Base-by-base conservation (phyloP, 768 basidiomycete species). In the Psilocybe cyanescens region DNA sequence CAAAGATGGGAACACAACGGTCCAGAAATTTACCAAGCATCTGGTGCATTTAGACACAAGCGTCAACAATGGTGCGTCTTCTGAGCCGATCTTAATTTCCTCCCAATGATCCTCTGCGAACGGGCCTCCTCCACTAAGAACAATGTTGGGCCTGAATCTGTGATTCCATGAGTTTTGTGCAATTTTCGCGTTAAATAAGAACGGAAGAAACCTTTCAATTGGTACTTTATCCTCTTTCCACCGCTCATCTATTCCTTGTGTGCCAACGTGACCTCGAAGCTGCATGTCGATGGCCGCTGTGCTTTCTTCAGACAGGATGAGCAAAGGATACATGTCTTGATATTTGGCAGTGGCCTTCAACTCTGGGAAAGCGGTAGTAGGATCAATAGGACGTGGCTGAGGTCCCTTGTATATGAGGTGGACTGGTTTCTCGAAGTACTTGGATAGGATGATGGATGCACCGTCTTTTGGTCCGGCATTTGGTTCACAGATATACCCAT, bases 141-240 rank as follows among this genome's bases (percentile, higher is more conserved):
- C 82, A 54, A 94, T 86, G 68, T 93, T 94, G 0, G 91, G 91
- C 53, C 91, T 77, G 76, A 92, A 94, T 67, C 91, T 91, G 65
- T 41, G 59, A 16, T 48, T n/a, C 28, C 52, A 50, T 60, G 35
- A 17, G 35, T 17, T 30, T 19, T 9, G 30, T 3, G 24, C 24
- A 30, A 52, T 35, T 35, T 1, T 35, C 1, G 33, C 7, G 33
- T 11, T 35, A 35, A 7, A 35, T 11, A 6, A 35, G 33, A 35
- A 11, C 33, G 19, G 12, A 61, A 57, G 47, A 30, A 68, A 89
- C 89, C 89, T 81, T 68, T 90, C 87, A 50, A 91, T 80, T 41
- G 72, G 68, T 19, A 91, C 68, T 11, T 70, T 79, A 7, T 81
- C 81, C 7, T 75, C 72, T 50, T 71, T 77, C 90, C 89, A 90